These are phyloP conservation scores for Kurtzmaniella fragi DNA, from an alignment of 805 yeast genomes.

Conservation along the genomic window DNA sequence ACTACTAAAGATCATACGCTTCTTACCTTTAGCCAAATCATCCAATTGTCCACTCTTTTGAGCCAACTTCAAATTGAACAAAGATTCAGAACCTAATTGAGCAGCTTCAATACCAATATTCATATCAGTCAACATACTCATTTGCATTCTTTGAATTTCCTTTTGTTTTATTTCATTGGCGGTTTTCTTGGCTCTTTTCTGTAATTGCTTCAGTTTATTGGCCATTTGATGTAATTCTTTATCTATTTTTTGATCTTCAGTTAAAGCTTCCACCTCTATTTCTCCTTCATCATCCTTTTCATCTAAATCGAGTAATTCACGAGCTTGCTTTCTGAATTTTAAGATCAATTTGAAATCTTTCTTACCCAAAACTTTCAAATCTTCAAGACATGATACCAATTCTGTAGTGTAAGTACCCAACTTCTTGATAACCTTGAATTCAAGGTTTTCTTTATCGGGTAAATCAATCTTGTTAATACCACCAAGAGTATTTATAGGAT, in stretches of 20 bases:
- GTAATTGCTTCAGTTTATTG: slow-evolving; percentile 62
- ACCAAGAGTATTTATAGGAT: slow-evolving; percentile 81
- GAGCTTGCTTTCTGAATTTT: slow-evolving; percentile 84
- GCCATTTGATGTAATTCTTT: slow-evolving; percentile 73
- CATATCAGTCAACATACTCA: slow-evolving; percentile 91
- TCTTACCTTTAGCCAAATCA: slow-evolving; percentile 72
- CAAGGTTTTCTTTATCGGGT: slow-evolving; percentile 50
- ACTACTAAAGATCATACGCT: slow-evolving; percentile 52
- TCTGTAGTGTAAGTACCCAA: slow-evolving; percentile 77
- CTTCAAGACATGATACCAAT: slow-evolving; percentile 77
- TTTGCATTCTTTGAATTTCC: slow-evolving; percentile 86
- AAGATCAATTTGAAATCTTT: slow-evolving; percentile 84
- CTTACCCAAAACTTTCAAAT: slow-evolving; percentile 88
- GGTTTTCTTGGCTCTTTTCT: slow-evolving; percentile 77
- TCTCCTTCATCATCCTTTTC: slow-evolving; percentile 48
- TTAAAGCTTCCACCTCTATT: slow-evolving; percentile 65
- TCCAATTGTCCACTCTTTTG: slow-evolving; percentile 80
- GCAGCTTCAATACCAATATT: slow-evolving; percentile 95
- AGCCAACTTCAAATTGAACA: slow-evolving; percentile 81
- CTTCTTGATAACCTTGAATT: slow-evolving; percentile 66
- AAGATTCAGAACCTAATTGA: slow-evolving; percentile 66
- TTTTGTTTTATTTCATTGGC: slow-evolving; percentile 80
- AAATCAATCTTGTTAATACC: slow-evolving; percentile 61
- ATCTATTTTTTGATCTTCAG: slow-evolving; percentile 87
- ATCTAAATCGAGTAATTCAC: slow-evolving; percentile 69